phyloP scores from a whole-genome alignment of 2,329 filamentous ascomycete genomes.

The Verticillium dahliae region DNA sequence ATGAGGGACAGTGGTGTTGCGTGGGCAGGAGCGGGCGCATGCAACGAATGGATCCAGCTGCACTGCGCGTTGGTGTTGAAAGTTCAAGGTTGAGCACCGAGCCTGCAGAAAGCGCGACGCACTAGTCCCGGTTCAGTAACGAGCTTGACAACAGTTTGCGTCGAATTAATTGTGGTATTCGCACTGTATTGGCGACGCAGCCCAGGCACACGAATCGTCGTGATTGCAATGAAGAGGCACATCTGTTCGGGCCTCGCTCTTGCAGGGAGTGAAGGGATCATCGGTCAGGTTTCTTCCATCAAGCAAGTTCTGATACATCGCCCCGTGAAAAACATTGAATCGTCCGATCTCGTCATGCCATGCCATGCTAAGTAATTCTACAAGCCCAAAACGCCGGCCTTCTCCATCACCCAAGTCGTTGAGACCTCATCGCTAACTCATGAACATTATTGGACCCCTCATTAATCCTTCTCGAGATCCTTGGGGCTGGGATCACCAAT shows the following conservation, averaged over 20 bases:
- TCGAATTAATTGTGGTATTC: too few relatives aligned
- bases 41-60: constrained; percentile 3
- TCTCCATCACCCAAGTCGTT: not conserved
- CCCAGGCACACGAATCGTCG: too few relatives aligned
- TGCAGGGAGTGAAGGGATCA: too few relatives aligned
- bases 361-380: not conserved
- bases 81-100: constrained; percentile 4
- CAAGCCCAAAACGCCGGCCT: not conserved
- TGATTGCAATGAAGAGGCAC: too few relatives aligned
- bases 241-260: too few relatives aligned
- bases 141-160: constrained; percentile 6
- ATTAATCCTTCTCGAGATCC: constrained; percentile 77
- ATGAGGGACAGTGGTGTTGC: not conserved
- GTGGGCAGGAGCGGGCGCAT: constrained; percentile 4
- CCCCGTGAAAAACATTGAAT: not conserved
- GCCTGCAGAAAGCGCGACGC: constrained; percentile 4
- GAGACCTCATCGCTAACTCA: not conserved
- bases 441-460: not conserved
- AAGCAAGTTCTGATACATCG: not conserved
- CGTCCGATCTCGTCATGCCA: not conserved
- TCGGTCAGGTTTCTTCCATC: too few relatives aligned
- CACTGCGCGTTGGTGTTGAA: constrained; percentile 8
- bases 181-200: not conserved
- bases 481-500: constrained; percentile 95
- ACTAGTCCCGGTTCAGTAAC: constrained; percentile 13